These are phyloP conservation scores for Yamadazyma diddensiae DNA, from an alignment of 1,139 yeast genomes.

Conservation along the genomic window DNA sequence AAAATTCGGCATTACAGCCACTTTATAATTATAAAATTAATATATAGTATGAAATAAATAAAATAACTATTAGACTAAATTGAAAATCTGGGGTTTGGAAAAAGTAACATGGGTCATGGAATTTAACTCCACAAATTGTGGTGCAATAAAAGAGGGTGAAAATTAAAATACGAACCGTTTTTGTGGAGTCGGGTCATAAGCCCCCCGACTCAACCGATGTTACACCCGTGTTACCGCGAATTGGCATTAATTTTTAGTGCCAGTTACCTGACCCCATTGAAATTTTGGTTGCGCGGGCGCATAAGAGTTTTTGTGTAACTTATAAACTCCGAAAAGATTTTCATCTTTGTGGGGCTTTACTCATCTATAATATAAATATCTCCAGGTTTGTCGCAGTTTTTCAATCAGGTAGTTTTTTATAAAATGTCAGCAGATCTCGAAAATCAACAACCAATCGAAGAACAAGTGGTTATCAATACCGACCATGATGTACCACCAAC, in stretches of 20 bases:
- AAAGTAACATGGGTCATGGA: too few species aligned
- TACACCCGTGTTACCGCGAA: too few species aligned
- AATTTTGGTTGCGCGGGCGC: not conserved
- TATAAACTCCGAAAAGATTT: slow-evolving; percentile 6
- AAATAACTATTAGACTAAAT: too few species aligned
- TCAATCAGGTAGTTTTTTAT: not conserved
- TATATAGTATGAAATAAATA: too few species aligned
- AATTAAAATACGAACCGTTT: not conserved
- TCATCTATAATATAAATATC: slow-evolving; percentile 1
- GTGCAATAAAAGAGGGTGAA: not conserved
- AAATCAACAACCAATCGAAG: slow-evolving; percentile 27
- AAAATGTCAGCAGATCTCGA: slow-evolving; percentile 27
- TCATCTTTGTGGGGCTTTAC: slow-evolving; percentile 2
- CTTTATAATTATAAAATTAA: too few species aligned
- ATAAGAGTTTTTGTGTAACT: slow-evolving; percentile 7
- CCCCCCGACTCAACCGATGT: too few species aligned
- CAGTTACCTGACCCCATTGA: too few species aligned
- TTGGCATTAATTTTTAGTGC: too few species aligned
- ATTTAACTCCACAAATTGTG: not conserved
- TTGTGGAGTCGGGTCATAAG: not conserved
- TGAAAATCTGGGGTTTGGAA: too few species aligned
- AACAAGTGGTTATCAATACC: slow-evolving; percentile 17
- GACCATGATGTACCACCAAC: slow-evolving; percentile 11
- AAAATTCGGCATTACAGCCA: too few species aligned
- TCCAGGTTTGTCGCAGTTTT: not conserved